Evolutionary conservation across 116 monocot species (phyloP), one percentile per base, ranked within the genome.

Genomic region (Phalaenopsis hybrid): DNA sequence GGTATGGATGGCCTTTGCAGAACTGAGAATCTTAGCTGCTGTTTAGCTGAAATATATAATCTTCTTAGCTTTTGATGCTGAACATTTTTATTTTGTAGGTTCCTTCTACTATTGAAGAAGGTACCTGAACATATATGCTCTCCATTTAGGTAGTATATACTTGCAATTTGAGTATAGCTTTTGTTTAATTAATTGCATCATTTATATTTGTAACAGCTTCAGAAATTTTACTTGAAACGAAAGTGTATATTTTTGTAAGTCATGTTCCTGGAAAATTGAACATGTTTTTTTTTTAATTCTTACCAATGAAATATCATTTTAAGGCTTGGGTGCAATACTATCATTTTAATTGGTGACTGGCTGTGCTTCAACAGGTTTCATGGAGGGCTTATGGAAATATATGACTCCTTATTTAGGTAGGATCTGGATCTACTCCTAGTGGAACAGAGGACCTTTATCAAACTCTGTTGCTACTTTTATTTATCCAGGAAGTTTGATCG

Each of bases 51-150:
- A 75, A 20, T 16, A 75, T 17, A 45, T 45, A 5, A 45, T 43
- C 5, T 10, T 0, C 17, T 63, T 21, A 72, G 8, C 13, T 3
- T 72, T 72, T 72, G 34, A 25, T 63, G 23, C 63, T 70, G 34
- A 65, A 65, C 23, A 21, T 70, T 33, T 75, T 18, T 20, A 15
- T 34, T 45, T 6, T 44, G 44, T n/a, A 75, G 75, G 75, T 18
- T 75, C 75, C 7, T 43, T 44, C 17, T 75, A 75, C 45, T 75
- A 75, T 75, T 75, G 75, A 75, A 75, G 75, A 20, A 20, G 33
- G 5, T 45, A 75, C 45, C 5, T 17, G 20, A 28, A 44, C 44
- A n/a, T 44, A 75, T 43, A 75, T 75, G n/a, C 75, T 75, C 75
- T 75, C 75, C 45, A 75, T 75, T 45, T 75, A 44, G 43, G 75